Conservation (phyloP, 441 rosid genomes). For the Geranium incanum region DNA sequence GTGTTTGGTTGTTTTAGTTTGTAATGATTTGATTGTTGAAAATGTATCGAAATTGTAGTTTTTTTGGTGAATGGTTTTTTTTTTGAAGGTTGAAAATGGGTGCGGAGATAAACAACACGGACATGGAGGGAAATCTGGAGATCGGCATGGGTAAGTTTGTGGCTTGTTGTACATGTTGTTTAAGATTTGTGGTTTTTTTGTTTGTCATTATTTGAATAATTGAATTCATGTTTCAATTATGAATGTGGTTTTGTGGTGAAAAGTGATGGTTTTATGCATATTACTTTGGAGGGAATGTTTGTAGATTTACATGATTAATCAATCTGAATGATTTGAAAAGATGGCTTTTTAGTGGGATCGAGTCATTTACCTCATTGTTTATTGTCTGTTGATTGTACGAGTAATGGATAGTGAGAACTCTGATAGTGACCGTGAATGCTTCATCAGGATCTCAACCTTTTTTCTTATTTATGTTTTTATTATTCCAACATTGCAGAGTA, state of each 20-base stretch:
- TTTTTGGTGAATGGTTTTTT: not conserved
- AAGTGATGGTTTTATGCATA: not conserved
- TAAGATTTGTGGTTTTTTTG: not conserved
- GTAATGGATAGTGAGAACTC: not conserved
- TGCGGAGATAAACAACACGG: not conserved
- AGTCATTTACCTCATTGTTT: not conserved
- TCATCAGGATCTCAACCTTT: not conserved
- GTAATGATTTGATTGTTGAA: not conserved
- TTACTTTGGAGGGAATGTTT: not conserved
- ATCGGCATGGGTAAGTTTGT: conserved; percentile 6
- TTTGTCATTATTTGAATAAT: not conserved
- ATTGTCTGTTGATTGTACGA: not conserved
- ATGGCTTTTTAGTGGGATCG: not conserved
- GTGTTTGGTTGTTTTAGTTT: not conserved
- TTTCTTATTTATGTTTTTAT: not conserved
- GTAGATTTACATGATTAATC: not conserved
- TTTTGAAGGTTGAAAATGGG: conserved; percentile 9
- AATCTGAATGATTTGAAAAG: not conserved
- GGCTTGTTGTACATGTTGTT: not conserved
- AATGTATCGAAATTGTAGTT: not conserved
- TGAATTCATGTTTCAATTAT: not conserved
- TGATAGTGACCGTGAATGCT: not conserved
- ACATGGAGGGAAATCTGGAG: conserved; percentile 6
- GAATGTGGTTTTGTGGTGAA: not conserved
- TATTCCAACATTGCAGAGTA: conserved; percentile 47